A percentile compares a stretch with the other conserved stretches of the same genome.
Conservation (phyloP, 2,329 filamentous ascomycete species). For the Fusarium citri region DNA sequence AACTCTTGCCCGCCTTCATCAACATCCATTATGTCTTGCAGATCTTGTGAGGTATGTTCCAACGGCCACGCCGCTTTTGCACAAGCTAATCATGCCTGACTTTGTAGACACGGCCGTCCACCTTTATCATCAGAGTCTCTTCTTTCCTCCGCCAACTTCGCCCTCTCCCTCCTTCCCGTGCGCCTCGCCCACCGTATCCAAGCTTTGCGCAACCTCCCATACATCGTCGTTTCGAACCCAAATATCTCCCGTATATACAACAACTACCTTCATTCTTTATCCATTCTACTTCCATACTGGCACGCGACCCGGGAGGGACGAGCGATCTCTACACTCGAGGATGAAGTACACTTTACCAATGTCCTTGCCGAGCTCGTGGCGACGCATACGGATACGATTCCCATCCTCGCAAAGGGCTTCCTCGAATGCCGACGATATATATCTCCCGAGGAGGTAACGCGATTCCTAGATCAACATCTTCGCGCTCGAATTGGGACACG, state of each 20-base stretch:
- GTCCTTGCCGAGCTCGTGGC: conserved; percentile 95
- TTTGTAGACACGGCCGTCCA: conserved; percentile 76
- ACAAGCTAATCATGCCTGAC: background rate
- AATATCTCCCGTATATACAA: conserved; percentile 94
- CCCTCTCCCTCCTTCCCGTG: conserved; percentile 89
- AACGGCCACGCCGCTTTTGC: background rate
- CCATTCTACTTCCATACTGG: conserved; percentile 85
- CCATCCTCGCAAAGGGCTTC: conserved; percentile 90
- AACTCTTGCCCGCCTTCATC: conserved; percentile 78
- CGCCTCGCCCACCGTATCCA: conserved; percentile 95
- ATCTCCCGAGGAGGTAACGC: conserved; percentile 81
- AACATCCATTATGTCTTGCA: conserved; percentile 84
- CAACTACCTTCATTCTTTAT: conserved; percentile 94
- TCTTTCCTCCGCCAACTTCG: conserved; percentile 93
- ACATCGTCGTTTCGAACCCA: conserved; percentile 98
- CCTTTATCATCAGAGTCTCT: conserved; percentile 84
- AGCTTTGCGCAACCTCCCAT: conserved; percentile 91
- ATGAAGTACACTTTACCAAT: conserved; percentile 91
- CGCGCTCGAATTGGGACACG: conserved; percentile 93
- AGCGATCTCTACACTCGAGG: conserved; percentile 72
- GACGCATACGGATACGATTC: conserved; percentile 94
- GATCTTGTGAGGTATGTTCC: conserved; percentile 82
- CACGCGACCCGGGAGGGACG: conserved; percentile 59
- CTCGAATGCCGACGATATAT: conserved; percentile 95
- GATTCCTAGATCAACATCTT: conserved; percentile 92